phyloP scores from a whole-genome alignment of 495 filamentous ascomycete species.

The Penicillium taxi region DNA sequence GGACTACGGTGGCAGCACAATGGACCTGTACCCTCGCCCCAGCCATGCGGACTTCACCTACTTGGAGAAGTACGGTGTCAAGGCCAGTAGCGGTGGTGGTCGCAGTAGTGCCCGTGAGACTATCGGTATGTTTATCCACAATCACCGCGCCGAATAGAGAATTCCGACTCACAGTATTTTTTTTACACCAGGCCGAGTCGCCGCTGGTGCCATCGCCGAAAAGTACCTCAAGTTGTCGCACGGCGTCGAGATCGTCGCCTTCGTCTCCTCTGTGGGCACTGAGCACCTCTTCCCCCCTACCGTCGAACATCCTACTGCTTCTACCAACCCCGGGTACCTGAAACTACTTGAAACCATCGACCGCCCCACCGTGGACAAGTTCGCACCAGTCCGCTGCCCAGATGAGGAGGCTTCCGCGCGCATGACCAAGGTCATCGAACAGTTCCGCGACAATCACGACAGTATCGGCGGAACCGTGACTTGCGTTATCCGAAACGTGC shows the following conservation, averaged over 20 bases:
- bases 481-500: constrained; percentile 88
- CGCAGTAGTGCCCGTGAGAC: constrained; percentile 91
- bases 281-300: constrained; percentile 81
- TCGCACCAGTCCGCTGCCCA: constrained; percentile 82
- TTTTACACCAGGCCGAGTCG: constrained; percentile 56
- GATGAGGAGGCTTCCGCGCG: constrained; percentile 50
- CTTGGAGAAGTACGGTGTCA: constrained; percentile 93
- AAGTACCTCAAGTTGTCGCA: constrained; percentile 79
- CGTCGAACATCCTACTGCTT: constrained; percentile 57
- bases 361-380: constrained; percentile 72
- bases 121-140: constrained; percentile 49
- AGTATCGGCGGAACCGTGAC: constrained; percentile 95
- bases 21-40: constrained; percentile 85
- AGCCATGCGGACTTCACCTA: constrained; percentile 97
- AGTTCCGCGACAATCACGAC: constrained; percentile 70
- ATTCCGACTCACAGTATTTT: constrained; percentile 3
- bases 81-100: constrained; percentile 87
- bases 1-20: constrained; percentile 86
- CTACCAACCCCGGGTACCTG: constrained; percentile 81
- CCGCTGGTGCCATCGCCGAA: constrained; percentile 91
- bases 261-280: constrained; percentile 76
- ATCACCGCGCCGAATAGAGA: not conserved
- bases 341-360: constrained; percentile 64
- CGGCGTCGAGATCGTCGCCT: constrained; percentile 85
- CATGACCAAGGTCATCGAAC: constrained; percentile 76